Conservation (phyloP, 179 eudicot species). For the Actinidia polygama region DNA sequence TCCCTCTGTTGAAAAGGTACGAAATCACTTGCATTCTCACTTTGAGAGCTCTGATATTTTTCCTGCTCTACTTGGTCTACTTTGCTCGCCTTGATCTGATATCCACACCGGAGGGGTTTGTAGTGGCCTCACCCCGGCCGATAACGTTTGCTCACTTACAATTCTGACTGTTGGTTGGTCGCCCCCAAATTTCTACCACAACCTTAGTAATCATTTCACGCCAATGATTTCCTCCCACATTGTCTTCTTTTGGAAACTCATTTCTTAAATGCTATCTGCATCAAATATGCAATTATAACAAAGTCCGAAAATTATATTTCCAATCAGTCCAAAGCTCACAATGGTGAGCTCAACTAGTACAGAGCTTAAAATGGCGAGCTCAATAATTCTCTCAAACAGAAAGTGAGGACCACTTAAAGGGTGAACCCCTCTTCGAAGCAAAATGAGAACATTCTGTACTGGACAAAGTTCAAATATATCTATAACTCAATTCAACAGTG, state of each 20-base stretch:
- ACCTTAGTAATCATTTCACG: conserved; percentile 2
- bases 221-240: background rate
- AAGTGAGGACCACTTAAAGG: background rate
- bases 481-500: too few species aligned
- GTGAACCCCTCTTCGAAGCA: background rate
- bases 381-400: background rate
- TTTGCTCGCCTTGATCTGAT: too few species aligned
- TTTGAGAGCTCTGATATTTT: too few species aligned
- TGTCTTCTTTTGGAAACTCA: too few species aligned
- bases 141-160: too few species aligned
- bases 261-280: background rate
- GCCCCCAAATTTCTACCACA: too few species aligned
- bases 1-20: too few species aligned
- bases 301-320: background rate
- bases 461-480: too few species aligned
- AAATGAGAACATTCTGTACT: background rate
- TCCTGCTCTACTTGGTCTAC: too few species aligned
- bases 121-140: too few species aligned
- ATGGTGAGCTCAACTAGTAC: background rate
- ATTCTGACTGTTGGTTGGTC: background rate
- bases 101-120: too few species aligned
- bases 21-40: too few species aligned
- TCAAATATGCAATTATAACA: background rate
- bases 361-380: background rate
- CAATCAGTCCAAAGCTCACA: background rate